Percentiles rank a stretch among this genome's conserved stretches.
Evolutionary conservation across 306 rosid genomes (phyloP).

Genomic region (Ormosia emarginata): DNA sequence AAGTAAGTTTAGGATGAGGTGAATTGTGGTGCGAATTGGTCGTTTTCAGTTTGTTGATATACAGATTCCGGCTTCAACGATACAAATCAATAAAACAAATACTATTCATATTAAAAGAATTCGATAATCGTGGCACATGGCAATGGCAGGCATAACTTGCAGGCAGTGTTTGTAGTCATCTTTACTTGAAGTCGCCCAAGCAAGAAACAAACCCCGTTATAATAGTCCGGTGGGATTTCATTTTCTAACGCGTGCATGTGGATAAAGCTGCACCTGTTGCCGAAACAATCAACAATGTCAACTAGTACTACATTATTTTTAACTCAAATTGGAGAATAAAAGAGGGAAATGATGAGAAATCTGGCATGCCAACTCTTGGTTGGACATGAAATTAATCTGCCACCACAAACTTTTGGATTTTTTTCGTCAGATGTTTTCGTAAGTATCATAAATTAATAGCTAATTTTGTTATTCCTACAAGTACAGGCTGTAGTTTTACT

Average conservation of each 20-base stretch:
- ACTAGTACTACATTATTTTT: neutral
- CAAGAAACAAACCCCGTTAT: neutral
- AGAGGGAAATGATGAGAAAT: neutral
- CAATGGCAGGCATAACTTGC: neutral
- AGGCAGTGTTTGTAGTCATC: too few species aligned
- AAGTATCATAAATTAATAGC: neutral
- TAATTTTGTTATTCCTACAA: too few species aligned
- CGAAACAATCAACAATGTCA: neutral
- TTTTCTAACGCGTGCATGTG: constrained; percentile 17
- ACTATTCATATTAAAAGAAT: neutral
- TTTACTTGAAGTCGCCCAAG: neutral
- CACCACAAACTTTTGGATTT: neutral
- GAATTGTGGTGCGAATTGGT: neutral
- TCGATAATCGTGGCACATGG: neutral
- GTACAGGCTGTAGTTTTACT: neutral
- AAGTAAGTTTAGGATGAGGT: neutral
- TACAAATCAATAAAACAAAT: neutral
- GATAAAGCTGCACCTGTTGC: constrained; percentile 1
- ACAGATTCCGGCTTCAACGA: neutral
- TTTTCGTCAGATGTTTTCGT: too few species aligned
- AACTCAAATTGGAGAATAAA: neutral
- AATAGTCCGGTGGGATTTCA: neutral
- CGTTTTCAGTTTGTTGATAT: neutral
- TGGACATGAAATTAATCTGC: neutral
- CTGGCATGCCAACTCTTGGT: neutral